Evolutionary conservation across 345 rosid genomes (phyloP).

Genomic region (Acer saccharum): DNA sequence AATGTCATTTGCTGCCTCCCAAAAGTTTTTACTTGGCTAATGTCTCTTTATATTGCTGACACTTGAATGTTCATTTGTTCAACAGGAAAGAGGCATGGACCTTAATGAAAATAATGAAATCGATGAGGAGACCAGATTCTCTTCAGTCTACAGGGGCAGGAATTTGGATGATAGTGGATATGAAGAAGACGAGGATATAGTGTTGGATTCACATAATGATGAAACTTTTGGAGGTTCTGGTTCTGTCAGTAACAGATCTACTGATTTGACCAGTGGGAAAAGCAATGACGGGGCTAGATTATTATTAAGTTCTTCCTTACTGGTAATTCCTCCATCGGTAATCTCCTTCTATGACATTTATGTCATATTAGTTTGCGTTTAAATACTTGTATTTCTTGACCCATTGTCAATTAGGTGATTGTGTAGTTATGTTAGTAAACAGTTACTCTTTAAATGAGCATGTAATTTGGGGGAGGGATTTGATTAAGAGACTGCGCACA

Average conservation of each 20-base stretch:
- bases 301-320: conserved; percentile 43
- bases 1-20: conserved; percentile 17
- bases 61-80: conserved; percentile 23
- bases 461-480: too few relatives aligned
- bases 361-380: background rate
- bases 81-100: conserved; percentile 86
- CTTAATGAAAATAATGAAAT: conserved; percentile 51
- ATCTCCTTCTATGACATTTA: background rate
- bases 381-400: background rate
- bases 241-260: conserved; percentile 38
- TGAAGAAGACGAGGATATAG: conserved; percentile 64
- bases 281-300: conserved; percentile 41
- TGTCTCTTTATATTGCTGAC: conserved; percentile 8
- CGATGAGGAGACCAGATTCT: conserved; percentile 87
- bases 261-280: conserved; percentile 47
- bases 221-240: conserved; percentile 66
- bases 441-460: too few relatives aligned
- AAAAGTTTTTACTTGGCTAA: background rate
- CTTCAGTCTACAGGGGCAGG: conserved; percentile 67
- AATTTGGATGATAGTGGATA: conserved; percentile 75
- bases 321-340: conserved; percentile 37
- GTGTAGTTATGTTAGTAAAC: too few relatives aligned
- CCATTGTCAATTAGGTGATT: background rate
- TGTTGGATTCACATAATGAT: conserved; percentile 55
- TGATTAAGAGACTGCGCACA: too few relatives aligned